phyloP scores from a whole-genome alignment of 2,329 filamentous ascomycete species.

The Sarocladium brachiariae region DNA sequence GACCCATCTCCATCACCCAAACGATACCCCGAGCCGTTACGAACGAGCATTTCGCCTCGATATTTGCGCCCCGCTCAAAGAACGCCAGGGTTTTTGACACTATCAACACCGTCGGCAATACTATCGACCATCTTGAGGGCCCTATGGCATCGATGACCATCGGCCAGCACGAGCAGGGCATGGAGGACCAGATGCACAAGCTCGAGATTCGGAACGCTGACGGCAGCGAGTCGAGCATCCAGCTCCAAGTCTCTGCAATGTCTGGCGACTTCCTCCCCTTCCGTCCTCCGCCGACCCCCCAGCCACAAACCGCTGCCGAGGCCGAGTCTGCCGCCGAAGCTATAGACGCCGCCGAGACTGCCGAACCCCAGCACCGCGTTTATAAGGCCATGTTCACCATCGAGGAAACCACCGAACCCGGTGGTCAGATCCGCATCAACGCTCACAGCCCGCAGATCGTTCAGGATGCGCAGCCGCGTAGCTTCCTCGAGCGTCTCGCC shows the following conservation, averaged over 20 bases:
- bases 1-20: constrained; percentile 82
- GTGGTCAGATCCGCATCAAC: constrained; percentile 53
- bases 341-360: constrained; percentile 21
- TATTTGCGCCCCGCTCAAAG: constrained; percentile 56
- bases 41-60: constrained; percentile 71
- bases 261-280: constrained; percentile 72
- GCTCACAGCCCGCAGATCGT: constrained; percentile 55
- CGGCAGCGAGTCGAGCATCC: constrained; percentile 51
- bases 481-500: constrained; percentile 66
- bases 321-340: constrained; percentile 31
- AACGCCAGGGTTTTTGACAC: constrained; percentile 50
- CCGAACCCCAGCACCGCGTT: constrained; percentile 43
- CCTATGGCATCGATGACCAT: constrained; percentile 49
- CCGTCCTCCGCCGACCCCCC: constrained; percentile 73
- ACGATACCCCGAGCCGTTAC: constrained; percentile 68
- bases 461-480: constrained; percentile 39
- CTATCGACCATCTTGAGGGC: constrained; percentile 53
- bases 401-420: constrained; percentile 55
- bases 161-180: constrained; percentile 31
- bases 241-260: constrained; percentile 61
- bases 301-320: constrained; percentile 41
- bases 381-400: constrained; percentile 62
- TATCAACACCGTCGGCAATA: constrained; percentile 58
- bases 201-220: constrained; percentile 49
- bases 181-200: constrained; percentile 40